A percentile compares a stretch with the other conserved stretches of the same genome.
These are phyloP conservation scores for Pseudocercospora vitis DNA, from an alignment of 2,329 filamentous ascomycete genomes.

Conservation along the genomic window DNA sequence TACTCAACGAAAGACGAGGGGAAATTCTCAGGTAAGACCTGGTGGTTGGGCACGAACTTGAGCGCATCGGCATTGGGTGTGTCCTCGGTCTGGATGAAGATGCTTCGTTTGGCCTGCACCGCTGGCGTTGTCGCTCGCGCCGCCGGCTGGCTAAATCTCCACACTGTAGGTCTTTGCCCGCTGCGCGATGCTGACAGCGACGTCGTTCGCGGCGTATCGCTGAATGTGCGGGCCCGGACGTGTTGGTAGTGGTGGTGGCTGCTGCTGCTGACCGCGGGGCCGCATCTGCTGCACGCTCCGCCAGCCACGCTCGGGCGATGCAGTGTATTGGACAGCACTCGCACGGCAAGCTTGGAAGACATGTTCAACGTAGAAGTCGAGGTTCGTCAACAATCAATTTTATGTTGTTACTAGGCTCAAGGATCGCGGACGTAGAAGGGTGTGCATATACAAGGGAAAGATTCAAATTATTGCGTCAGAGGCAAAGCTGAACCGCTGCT, in stretches of 20 bases:
- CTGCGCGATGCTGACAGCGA: conserved; percentile 28
- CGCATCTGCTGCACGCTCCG: background rate
- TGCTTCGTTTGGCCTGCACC: conserved; percentile 58
- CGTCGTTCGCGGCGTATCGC: conserved; percentile 24
- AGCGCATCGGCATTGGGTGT: conserved; percentile 93
- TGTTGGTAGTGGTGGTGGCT: background rate
- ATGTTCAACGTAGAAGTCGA: background rate
- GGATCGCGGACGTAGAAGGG: background rate
- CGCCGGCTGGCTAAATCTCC: conserved; percentile 23
- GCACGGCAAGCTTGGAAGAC: background rate
- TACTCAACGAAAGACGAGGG: conserved; percentile 85
- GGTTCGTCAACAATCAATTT: background rate
- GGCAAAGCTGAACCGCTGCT: background rate
- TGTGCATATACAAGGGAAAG: background rate
- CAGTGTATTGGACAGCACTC: background rate
- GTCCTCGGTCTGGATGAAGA: conserved; percentile 96
- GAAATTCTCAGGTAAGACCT: conserved; percentile 73
- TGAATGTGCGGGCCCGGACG: conserved; percentile 17
- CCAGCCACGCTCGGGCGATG: background rate
- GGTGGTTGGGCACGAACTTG: conserved; percentile 92
- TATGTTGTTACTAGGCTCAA: background rate
- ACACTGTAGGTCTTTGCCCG: conserved; percentile 29
- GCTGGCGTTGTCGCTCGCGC: conserved; percentile 35
- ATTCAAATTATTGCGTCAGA: conserved; percentile 1
- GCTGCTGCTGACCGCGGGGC: background rate